Evolutionary conservation across 768 basidiomycete species (phyloP), one percentile per base, ranked within the genome.

Genomic region (Coprinellus micaceus): DNA sequence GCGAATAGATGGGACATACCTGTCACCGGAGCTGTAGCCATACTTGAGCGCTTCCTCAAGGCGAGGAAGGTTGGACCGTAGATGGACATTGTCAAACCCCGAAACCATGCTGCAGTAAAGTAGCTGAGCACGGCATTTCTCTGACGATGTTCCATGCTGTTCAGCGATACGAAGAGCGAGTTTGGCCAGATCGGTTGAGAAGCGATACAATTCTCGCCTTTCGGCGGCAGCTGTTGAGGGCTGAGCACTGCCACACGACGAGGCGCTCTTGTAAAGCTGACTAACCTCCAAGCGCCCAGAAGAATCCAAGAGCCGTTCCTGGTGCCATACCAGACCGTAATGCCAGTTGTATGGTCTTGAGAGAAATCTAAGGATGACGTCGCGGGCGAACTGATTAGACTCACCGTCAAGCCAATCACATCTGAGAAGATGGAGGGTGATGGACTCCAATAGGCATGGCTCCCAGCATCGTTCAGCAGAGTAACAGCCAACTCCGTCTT

Each of bases 401-500:
- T 43, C 56, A 87, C 87, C 60, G 83, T 87, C 40, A 87, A 70
- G 15, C 87, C 87, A 48, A 88, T 82, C 17, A 84, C 71, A 65
- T 85, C 85, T 10, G 77, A 70, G 61, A 86, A 83, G 1, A 79
- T 78, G 52, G 77, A 77, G 10, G 77, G 69, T 1, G 76, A 74
- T 12, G 80, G 75, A 60, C 80, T 85, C 87, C 87, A 89, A 62
- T 88, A 88, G 11, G 87, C 85, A 65, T 85, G 85, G 26, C 81
- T 80, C 4, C 84, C 84, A 21, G 86, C 86, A 62, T 90, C 88
- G 60, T 86, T 86, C 28, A 89, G 72, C 46, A 89, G 67, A 11
- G 80, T 73, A 9, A 88, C 83, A 9, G 85, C 84, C 29, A 90
- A 74, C 61, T 88, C 83, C 11, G 75, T 82, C 43, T 76, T 74